Evolutionary conservation across 306 rosid species (phyloP), one percentile per base, ranked within the genome.

Genomic region (Rubus idaeus): DNA sequence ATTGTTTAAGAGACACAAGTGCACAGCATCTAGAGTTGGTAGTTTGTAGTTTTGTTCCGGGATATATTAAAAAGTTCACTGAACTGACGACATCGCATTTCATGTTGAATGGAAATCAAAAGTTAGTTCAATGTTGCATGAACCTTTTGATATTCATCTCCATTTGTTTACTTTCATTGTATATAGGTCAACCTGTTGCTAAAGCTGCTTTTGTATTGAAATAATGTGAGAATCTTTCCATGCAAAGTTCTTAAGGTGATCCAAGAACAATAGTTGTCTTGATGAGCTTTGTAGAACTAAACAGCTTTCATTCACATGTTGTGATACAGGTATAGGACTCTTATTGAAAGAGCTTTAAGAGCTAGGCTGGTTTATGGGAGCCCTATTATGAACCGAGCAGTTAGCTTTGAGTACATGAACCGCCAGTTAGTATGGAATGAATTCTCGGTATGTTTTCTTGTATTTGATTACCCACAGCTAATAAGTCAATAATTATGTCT

Each of bases 401-500:
- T 96, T 78, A 96, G 99, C 91, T 96, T 96, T 75, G 98, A 96
- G 85, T 96, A 96, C 85, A 96, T 96, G 99, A 96, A 96, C 78
- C 88, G 98, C 74, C 98, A 96, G 77, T 85, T 96, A 86, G 99
- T 96, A 80, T 96, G 99, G 98, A 96, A 96, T 80, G 97, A 96
- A 85, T 96, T 96, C 86, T 96, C 98, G 88, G 96, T 96, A 92
- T 78, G 51, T 78, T 74, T 71, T 57, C 56, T 45, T 41, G 68
- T 41, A 39, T 63, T 67, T 69, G 57, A 51, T 71, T 74, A 60
- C 66, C 21, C 18, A 46, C 63, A 37, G 17, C 42, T 35, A 26
- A 57, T 75, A 23, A 23, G 14, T 62, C 14, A 42, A 77, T 71
- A 37, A 35, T 23, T 11, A 7, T 42, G 49, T 57, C 17, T 4